These are phyloP conservation scores for Babesia caballi DNA, from an alignment of 169 alveolate genomes.

Conservation along the genomic window DNA sequence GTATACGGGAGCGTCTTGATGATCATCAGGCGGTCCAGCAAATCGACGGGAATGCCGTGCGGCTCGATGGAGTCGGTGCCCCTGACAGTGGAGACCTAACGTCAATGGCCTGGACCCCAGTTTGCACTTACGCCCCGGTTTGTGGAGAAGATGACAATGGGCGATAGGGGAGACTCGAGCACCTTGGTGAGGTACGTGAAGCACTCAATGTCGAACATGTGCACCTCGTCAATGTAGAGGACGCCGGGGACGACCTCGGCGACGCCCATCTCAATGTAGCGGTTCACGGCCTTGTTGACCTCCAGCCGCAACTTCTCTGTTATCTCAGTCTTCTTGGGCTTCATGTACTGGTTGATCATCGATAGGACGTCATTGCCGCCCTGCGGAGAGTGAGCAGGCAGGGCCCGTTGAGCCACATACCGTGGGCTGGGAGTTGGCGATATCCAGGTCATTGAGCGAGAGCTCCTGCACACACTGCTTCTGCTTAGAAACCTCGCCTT, in stretches of 20 bases:
- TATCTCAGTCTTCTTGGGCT: slow-evolving; percentile 98
- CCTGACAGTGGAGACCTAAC: slow-evolving; percentile 85
- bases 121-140: slow-evolving; percentile 90
- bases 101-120: background rate
- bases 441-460: slow-evolving; percentile 98
- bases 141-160: slow-evolving; percentile 98
- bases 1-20: slow-evolving; percentile 97
- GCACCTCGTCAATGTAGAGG: slow-evolving; percentile 98
- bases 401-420: slow-evolving; percentile 11
- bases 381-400: slow-evolving; percentile 11
- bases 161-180: slow-evolving; percentile 96
- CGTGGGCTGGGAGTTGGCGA: slow-evolving; percentile 98
- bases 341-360: slow-evolving; percentile 93
- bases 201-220: slow-evolving; percentile 99
- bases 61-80: slow-evolving; percentile 98
- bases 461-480: slow-evolving; percentile 98
- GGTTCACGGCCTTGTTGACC: slow-evolving; percentile 97
- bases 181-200: slow-evolving; percentile 98
- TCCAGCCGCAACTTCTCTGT: slow-evolving; percentile 98
- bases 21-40: slow-evolving; percentile 97
- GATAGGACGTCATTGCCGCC: slow-evolving; percentile 97
- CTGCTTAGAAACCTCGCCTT: slow-evolving; percentile 99
- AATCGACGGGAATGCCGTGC: slow-evolving; percentile 99
- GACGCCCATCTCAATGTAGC: slow-evolving; percentile 94
- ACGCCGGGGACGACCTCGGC: slow-evolving; percentile 99